Evolutionary conservation across 169 alveolate genomes (phyloP).

Genomic region (Plasmodium relictum): DNA sequence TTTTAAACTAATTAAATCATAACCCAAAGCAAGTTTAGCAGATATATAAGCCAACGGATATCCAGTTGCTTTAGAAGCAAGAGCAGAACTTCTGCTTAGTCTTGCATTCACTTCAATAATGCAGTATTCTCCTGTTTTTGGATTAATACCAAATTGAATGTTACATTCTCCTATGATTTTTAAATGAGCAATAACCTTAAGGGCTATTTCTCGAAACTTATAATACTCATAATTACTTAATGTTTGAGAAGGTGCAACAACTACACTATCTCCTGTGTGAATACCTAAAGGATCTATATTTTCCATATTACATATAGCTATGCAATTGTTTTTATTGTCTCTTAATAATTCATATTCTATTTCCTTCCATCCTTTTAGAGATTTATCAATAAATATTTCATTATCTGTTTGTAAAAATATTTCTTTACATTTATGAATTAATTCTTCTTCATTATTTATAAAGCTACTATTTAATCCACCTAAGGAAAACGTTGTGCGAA

Average conservation of each 20-base stretch:
- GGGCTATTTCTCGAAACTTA: constrained; percentile 88
- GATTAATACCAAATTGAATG: constrained; percentile 92
- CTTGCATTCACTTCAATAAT: constrained; percentile 94
- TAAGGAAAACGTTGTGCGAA: constrained; percentile 90
- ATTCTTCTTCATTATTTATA: constrained; percentile 87
- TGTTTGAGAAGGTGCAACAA: constrained; percentile 94
- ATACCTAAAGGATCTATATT: constrained; percentile 93
- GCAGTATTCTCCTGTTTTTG: constrained; percentile 88
- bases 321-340: constrained; percentile 91
- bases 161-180: constrained; percentile 93
- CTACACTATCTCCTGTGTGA: constrained; percentile 95
- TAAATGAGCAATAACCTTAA: constrained; percentile 89
- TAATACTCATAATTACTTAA: constrained; percentile 89
- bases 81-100: constrained; percentile 91
- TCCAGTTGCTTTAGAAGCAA: constrained; percentile 94
- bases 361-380: constrained; percentile 92
- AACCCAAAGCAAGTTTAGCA: constrained; percentile 92
- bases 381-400: constrained; percentile 90
- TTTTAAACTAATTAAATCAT: constrained; percentile 84
- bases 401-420: constrained; percentile 83
- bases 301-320: constrained; percentile 93
- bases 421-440: constrained; percentile 79
- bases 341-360: constrained; percentile 92
- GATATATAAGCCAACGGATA: constrained; percentile 94
- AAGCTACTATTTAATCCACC: constrained; percentile 91